Base-by-base conservation (phyloP, 306 rosid genomes). In the Echinosophora koreensis region DNA sequence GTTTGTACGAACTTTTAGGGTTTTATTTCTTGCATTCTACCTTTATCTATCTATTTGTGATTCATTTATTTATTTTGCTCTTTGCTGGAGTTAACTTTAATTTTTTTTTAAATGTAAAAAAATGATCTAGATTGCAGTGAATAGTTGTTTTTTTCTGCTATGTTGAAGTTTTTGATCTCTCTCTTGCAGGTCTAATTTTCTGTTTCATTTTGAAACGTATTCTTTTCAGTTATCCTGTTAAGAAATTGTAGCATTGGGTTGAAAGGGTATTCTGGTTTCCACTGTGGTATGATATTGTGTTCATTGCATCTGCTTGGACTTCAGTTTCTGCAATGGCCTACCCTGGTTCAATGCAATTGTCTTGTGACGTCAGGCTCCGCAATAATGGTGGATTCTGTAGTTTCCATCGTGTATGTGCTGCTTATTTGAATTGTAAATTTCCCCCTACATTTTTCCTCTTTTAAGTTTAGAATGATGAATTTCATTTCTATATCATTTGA, bases 311-410 rank as follows among this genome's bases (percentile, higher is more conserved):
- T 75, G 30, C 77, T 77, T 44, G 69, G 14, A 54, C 80, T 63
- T 69, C 71, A 62, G 68, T 84, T 54, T 80, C 73, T 67, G 70
- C 62, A 37, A 92, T 94, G 98, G 89, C 78, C 55, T 90, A 78
- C 62, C 77, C 83, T 9, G 85, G 92, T 83, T 86, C 97, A 63
- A 78, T 80, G 79, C 87, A 78, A 59, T 77, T 94, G 81, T 83
- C 87, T 70, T 78, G 9, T 74, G 92, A 86, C 50, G 67, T 89
- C 76, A 81, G 86, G 44, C 73, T 86, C 79, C 74, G 61, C 46
- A 62, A 70, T 51, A 57, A 39, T 51, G 66, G 57, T 68, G 79
- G 93, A 80, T 74, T 82, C 42, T 70, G 81, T 42, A 76, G 69
- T 76, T 80, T 80, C 18, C 84, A 82, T 73, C 81, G 58, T 79